Evolutionary conservation across 768 basidiomycete species (phyloP).

Genomic region (Leucocoprinus sp.): DNA sequence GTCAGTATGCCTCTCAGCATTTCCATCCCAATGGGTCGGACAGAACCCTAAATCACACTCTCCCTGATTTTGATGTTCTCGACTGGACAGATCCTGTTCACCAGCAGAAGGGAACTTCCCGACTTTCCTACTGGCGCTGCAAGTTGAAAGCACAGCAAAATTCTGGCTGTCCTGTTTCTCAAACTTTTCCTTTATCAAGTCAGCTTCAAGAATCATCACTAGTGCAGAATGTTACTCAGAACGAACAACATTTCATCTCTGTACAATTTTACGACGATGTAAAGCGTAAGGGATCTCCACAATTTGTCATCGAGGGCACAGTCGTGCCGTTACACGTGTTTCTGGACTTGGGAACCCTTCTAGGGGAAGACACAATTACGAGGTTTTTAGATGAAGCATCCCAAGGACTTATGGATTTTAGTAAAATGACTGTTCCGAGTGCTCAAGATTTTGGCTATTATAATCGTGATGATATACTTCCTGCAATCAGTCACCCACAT

Average conservation of each 20-base stretch:
- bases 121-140: constrained; percentile 57
- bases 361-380: constrained; percentile 31
- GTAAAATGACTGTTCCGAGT: too few relatives aligned
- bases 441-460: not conserved
- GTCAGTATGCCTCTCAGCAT: constrained; percentile 44
- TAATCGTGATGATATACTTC: constrained; percentile 26
- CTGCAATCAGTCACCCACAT: constrained; percentile 25
- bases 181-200: not conserved
- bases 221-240: not conserved
- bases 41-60: constrained; percentile 15
- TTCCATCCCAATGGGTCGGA: constrained; percentile 27
- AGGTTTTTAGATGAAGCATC: constrained; percentile 40
- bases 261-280: not conserved
- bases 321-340: constrained; percentile 68
- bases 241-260: not conserved
- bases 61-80: constrained; percentile 50
- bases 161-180: not conserved
- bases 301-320: constrained; percentile 26
- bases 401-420: not conserved
- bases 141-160: constrained; percentile 18
- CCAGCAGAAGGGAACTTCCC: constrained; percentile 28
- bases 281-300: not conserved
- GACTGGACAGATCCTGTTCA: constrained; percentile 53
- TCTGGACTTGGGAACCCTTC: constrained; percentile 47
- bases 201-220: not conserved